Conservation (phyloP, 768 basidiomycete genomes). For the Leccinellum albellum region DNA sequence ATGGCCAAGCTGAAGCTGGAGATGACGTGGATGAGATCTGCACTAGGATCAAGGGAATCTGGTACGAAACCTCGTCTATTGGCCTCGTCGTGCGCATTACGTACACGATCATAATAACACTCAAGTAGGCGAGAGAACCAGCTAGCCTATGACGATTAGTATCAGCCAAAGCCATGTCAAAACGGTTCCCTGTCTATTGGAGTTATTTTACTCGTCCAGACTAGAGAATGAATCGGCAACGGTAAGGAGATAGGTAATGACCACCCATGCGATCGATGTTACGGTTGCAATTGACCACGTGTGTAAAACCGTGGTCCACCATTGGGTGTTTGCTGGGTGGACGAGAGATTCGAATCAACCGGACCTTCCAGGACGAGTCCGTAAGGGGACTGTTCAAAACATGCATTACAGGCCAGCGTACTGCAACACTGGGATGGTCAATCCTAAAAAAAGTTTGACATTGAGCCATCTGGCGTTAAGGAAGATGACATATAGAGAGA, state of each 20-base stretch:
- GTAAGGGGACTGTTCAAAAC: constrained; percentile 37
- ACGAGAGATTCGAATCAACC: constrained; percentile 38
- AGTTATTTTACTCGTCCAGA: constrained; percentile 20
- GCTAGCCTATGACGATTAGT: constrained; percentile 39
- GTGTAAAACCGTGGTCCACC: constrained; percentile 37
- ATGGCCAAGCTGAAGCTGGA: too few relatives aligned
- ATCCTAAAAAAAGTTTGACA: constrained; percentile 28
- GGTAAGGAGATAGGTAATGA: constrained; percentile 36
- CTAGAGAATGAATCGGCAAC: constrained; percentile 15
- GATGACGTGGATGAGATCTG: too few relatives aligned
- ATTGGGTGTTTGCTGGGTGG: constrained; percentile 39
- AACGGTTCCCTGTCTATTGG: constrained; percentile 37
- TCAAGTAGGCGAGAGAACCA: too few relatives aligned
- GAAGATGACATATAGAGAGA: constrained; percentile 39
- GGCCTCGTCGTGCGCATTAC: too few relatives aligned
- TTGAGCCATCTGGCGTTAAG: constrained; percentile 43
- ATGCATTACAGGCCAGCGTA: constrained; percentile 24
- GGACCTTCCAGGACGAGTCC: constrained; percentile 23
- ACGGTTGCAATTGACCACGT: constrained; percentile 40
- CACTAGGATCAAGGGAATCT: too few relatives aligned
- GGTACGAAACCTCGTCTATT: too few relatives aligned
- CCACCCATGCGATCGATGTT: constrained; percentile 41
- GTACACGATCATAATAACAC: too few relatives aligned
- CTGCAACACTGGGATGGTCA: constrained; percentile 18
- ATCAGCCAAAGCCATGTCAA: constrained; percentile 44